These are phyloP conservation scores for Fusarium keratoplasticum DNA, from an alignment of 2,329 filamentous ascomycete species.

Conservation along the genomic window DNA sequence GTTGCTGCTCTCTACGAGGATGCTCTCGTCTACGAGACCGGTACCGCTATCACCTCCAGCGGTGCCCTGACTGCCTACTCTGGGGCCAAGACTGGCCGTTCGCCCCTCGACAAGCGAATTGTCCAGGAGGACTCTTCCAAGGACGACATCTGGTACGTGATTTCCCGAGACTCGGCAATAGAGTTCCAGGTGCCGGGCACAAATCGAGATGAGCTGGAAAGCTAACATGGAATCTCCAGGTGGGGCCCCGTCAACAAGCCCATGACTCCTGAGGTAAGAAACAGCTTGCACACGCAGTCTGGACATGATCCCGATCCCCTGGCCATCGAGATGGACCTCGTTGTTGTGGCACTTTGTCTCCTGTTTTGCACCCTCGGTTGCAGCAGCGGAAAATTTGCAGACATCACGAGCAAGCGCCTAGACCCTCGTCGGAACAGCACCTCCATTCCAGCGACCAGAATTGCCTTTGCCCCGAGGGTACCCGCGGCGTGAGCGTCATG, in stretches of 20 bases:
- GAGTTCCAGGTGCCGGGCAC: conserved; percentile 21
- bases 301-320: not conserved
- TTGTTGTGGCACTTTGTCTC: conserved; percentile 16
- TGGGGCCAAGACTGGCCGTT: conserved; percentile 96
- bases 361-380: conserved; percentile 3
- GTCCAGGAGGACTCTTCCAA: conserved; percentile 92
- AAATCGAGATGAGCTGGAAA: conserved; percentile 32
- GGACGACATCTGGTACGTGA: conserved; percentile 83
- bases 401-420: conserved; percentile 33
- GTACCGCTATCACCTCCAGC: conserved; percentile 95
- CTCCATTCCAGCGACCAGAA: conserved; percentile 41
- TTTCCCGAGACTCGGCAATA: conserved; percentile 19
- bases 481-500: conserved; percentile 40
- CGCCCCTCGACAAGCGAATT: conserved; percentile 96
- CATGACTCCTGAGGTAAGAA: conserved; percentile 89
- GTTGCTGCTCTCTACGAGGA: conserved; percentile 98
- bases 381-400: conserved; percentile 18
- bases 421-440: conserved; percentile 27
- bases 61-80: conserved; percentile 98
- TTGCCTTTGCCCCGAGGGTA: conserved; percentile 43
- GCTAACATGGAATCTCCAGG: conserved; percentile 53
- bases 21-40: conserved; percentile 96
- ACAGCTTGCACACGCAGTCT: conserved; percentile 11
- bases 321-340: conserved; percentile 7
- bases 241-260: conserved; percentile 99